Conservation (phyloP, 2,329 filamentous ascomycete genomes). For the Thermothelomyces thermophilus region DNA sequence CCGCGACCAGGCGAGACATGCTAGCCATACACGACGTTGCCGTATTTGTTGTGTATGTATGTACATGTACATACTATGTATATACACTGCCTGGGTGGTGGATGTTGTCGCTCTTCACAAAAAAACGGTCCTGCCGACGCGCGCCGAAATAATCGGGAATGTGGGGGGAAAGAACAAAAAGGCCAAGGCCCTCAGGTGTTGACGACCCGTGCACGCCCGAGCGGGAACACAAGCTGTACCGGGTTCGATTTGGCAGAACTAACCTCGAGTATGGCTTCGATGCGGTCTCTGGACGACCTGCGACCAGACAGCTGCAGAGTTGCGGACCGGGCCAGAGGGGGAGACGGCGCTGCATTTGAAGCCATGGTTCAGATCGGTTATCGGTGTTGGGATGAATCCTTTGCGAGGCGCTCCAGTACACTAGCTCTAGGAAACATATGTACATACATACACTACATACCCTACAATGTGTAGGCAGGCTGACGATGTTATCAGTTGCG, state of each 20-base stretch:
- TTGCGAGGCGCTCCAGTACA: no score
- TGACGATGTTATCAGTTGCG: conserved; percentile 13
- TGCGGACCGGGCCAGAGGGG: not conserved
- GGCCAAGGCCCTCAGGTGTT: not conserved
- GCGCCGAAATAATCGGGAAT: not conserved
- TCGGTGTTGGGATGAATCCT: not conserved
- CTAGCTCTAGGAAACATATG: no score
- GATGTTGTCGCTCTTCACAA: not conserved
- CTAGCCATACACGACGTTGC: not conserved
- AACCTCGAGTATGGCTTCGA: conserved; percentile 32
- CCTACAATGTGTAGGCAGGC: no score
- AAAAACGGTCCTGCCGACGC: not conserved
- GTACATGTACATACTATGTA: no score
- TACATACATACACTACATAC: not conserved
- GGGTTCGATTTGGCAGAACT: conserved; percentile 9
- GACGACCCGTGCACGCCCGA: not conserved
- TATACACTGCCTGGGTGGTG: not conserved
- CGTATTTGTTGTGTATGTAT: no score
- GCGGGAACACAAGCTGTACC: no score
- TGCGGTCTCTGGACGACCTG: conserved; percentile 28
- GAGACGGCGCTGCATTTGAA: conserved; percentile 2
- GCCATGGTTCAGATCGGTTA: conserved; percentile 1
- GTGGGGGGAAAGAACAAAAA: not conserved
- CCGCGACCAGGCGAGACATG: conserved; percentile 17
- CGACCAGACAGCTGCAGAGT: conserved; percentile 18